A percentile compares a stretch with the other conserved stretches of the same genome.
phyloP scores from a whole-genome alignment of 192 early-diverging fungal species.

The Coemansia sp. region DNA sequence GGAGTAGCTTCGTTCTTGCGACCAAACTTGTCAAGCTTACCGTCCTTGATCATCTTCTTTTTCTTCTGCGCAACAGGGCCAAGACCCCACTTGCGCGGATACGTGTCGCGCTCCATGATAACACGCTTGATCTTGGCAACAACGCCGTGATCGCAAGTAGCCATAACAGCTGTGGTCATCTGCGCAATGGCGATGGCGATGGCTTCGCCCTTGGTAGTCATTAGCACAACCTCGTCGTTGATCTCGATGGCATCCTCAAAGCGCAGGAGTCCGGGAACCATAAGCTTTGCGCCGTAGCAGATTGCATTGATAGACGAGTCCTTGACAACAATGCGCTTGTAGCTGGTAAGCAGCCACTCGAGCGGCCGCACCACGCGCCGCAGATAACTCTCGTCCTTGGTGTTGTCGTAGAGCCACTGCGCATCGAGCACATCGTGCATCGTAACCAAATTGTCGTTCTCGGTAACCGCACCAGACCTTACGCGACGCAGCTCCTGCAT shows the following conservation, averaged over 20 bases:
- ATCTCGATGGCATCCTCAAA: conserved; percentile 95
- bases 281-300: conserved; percentile 99
- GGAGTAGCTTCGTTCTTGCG: conserved; percentile 88
- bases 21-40: conserved; percentile 97
- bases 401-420: conserved; percentile 98
- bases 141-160: conserved; percentile 92
- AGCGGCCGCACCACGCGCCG: conserved; percentile 91
- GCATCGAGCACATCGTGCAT: conserved; percentile 99
- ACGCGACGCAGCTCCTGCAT: conserved; percentile 99
- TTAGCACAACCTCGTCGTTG: conserved; percentile 96
- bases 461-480: conserved; percentile 86
- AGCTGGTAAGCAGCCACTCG: conserved; percentile 88
- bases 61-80: conserved; percentile 95
- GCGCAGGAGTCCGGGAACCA: conserved; percentile 96
- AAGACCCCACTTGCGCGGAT: conserved; percentile 97
- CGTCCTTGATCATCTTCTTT: conserved; percentile 98
- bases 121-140: conserved; percentile 99
- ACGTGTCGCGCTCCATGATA: conserved; percentile 99
- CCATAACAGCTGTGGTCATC: conserved; percentile 99
- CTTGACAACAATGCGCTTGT: conserved; percentile 99
- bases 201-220: conserved; percentile 99
- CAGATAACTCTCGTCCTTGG: conserved; percentile 96
- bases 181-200: conserved; percentile 96
- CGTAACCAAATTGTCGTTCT: conserved; percentile 93
- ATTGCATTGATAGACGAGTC: conserved; percentile 98